phyloP scores from a whole-genome alignment of 148 eudicot genomes.

The Vaccinium darrowii region DNA sequence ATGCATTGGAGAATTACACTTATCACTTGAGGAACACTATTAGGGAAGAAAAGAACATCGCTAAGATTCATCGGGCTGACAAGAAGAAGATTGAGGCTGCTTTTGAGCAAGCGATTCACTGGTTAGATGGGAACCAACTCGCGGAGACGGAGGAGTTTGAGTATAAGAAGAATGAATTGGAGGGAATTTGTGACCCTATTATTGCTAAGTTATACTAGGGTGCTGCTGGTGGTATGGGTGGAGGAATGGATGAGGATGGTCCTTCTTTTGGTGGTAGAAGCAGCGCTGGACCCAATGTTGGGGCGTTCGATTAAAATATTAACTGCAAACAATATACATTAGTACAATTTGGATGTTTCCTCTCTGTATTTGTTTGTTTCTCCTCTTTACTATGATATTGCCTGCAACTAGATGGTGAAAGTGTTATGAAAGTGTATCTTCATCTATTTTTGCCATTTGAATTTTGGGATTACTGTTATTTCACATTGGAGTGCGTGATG shows the following conservation, averaged over 20 bases:
- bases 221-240: neutral
- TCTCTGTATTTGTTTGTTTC: neutral
- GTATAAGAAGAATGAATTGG: slow-evolving; percentile 21
- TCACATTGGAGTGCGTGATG: too few relatives aligned
- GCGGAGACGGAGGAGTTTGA: slow-evolving; percentile 18
- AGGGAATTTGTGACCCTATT: slow-evolving; percentile 15
- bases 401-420: neutral
- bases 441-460: too few relatives aligned
- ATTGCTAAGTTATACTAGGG: slow-evolving; percentile 18
- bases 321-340: too few relatives aligned
- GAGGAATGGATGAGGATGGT: too few relatives aligned
- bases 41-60: slow-evolving; percentile 12
- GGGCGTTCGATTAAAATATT: too few relatives aligned
- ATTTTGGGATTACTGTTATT: too few relatives aligned
- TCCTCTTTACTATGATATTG: neutral
- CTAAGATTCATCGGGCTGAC: neutral
- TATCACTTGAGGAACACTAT: slow-evolving; percentile 17
- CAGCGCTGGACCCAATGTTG: too few relatives aligned
- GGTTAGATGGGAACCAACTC: neutral
- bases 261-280: too few relatives aligned
- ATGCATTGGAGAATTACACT: neutral
- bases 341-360: too few relatives aligned
- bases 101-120: neutral
- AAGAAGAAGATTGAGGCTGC: neutral
- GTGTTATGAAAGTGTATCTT: too few relatives aligned